Percentiles rank a stretch among this genome's conserved stretches.
Evolutionary conservation across 2,329 filamentous ascomycete genomes (phyloP).

Genomic region (Neopestalotiopsis clavispora): DNA sequence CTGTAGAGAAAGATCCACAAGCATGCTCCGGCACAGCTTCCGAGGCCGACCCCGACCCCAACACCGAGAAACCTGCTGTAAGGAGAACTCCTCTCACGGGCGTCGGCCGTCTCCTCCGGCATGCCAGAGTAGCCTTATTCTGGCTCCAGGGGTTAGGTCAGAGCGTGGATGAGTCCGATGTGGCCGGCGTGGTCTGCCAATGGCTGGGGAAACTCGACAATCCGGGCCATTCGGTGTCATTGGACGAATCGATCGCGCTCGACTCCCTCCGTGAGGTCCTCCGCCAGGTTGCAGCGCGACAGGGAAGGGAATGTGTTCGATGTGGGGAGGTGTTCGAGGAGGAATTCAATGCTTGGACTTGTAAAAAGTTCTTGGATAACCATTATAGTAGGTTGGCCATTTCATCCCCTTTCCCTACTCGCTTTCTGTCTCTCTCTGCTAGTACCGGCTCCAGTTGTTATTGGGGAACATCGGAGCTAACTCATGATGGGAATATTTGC

Average conservation of each 20-base stretch:
- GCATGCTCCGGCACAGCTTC: too few species aligned
- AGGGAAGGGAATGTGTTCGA: not conserved
- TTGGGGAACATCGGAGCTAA: not conserved
- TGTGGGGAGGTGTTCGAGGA: not conserved
- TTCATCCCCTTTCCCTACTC: not conserved
- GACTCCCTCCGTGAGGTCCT: not conserved
- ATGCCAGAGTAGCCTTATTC: not conserved
- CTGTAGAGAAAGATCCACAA: too few species aligned
- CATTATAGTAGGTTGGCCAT: not conserved
- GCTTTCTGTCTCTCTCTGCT: not conserved
- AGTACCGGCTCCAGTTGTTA: not conserved
- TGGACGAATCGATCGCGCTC: not conserved
- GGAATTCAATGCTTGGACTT: not conserved
- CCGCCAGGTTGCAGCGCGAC: not conserved
- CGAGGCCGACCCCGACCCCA: too few species aligned
- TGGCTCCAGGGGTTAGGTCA: not conserved
- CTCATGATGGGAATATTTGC: not conserved
- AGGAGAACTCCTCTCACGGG: not conserved
- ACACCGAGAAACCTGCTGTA: too few species aligned
- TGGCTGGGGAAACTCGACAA: not conserved
- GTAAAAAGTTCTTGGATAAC: not conserved
- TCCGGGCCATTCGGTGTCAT: not conserved
- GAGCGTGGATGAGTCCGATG: not conserved
- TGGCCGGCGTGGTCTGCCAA: not conserved
- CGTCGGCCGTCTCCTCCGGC: not conserved